Evolutionary conservation across 495 filamentous ascomycete genomes (phyloP), one percentile per base, ranked within the genome.

Genomic region (Penicillium macrosclerotiorum): DNA sequence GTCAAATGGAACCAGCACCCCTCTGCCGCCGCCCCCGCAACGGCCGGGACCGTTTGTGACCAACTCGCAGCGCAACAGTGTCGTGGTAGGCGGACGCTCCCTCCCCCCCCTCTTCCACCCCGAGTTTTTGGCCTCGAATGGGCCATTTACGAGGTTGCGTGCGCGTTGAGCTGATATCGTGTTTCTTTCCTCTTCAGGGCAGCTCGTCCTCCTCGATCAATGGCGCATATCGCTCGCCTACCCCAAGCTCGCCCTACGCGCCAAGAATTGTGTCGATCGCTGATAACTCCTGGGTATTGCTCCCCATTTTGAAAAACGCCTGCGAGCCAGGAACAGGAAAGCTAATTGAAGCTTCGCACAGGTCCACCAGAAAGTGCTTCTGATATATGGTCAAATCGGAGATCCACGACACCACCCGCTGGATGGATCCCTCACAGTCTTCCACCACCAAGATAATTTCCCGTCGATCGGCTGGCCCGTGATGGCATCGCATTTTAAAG

Each of bases 291-390:
- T 93, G 88, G 88, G 90, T 95, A 62, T 62, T 24, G 7, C 14
- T 50, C n/a, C n/a, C n/a, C n/a, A n/a, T n/a, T n/a, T n/a, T 57
- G 26, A 20, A 18, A 37, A 25, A 2, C 5, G 16, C 29, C 14
- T 11, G n/a, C n/a, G 37, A 31, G 19, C 12, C 12, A 20, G 11
- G 38, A n/a, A n/a, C 23, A 24, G 30, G n/a, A n/a, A 19, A n/a
- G 19, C 45, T 42, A 49, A 45, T 32, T 14, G 24, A 18, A 1
- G 38, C 12, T 14, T 23, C 26, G 16, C 42, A 35, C 51, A 94
- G 89, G 88, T 91, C 18, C 84, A 93, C 58, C 90, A 96, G 71
- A 95, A 95, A 58, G 80, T 93, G 11, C 73, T 96, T 5, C 76
- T 91, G 25, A 74, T 95, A 16, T 82, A 83, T 47, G 90, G 90